Percentiles rank a stretch among this genome's conserved stretches.
phyloP scores from a whole-genome alignment of 345 rosid species.

The Lenwebbia sp. region DNA sequence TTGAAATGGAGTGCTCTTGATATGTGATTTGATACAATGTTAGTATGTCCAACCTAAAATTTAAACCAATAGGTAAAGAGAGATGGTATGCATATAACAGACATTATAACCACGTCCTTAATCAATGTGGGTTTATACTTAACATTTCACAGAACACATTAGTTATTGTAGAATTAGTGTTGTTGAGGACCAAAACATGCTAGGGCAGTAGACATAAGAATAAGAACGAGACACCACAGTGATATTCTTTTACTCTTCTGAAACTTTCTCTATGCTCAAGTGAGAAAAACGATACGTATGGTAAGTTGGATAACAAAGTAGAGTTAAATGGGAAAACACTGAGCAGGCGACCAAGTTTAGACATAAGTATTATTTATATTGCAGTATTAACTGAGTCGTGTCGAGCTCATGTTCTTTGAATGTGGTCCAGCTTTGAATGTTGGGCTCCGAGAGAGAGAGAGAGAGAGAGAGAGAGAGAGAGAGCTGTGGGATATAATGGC shows the following conservation, averaged over 20 bases:
- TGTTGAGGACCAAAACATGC: neutral
- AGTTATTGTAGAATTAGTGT: neutral
- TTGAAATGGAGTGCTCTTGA: neutral
- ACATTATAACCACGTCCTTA: too few relatives aligned
- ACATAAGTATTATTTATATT: neutral
- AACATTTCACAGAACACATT: too few relatives aligned
- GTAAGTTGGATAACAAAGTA: neutral
- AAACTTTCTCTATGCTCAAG: neutral
- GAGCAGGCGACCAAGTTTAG: neutral
- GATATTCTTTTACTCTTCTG: neutral
- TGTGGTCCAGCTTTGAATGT: constrained; percentile 32
- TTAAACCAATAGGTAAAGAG: neutral
- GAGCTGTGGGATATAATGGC: constrained; percentile 2
- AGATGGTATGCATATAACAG: neutral
- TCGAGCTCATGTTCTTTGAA: neutral
- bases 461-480: constrained; percentile 5
- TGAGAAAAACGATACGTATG: neutral
- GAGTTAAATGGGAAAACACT: neutral
- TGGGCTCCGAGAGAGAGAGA: constrained; percentile 7
- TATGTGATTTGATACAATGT: neutral
- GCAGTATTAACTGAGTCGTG: neutral
- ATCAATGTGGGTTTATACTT: too few relatives aligned
- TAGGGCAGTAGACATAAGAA: neutral
- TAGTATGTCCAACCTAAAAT: neutral
- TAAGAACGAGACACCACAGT: neutral